Evolutionary conservation across 192 early-diverging fungal species (phyloP).

Genomic region (Funneliformis geosporum): DNA sequence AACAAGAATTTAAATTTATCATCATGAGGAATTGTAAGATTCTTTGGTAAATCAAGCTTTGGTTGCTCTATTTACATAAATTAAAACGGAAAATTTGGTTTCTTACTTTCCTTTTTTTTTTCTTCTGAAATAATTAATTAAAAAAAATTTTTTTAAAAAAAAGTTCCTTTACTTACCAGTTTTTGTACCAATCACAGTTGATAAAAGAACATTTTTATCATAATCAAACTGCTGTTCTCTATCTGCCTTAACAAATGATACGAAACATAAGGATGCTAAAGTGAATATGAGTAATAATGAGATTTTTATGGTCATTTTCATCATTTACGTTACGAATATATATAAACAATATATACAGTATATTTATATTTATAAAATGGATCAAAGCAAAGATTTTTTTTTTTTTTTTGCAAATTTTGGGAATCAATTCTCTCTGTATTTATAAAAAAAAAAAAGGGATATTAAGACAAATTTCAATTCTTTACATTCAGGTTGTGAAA

Average conservation of each 20-base stretch:
- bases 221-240: background rate
- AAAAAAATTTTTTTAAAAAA: background rate
- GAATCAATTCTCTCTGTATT: no score
- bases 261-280: background rate
- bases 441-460: no score
- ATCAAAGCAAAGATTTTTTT: no score
- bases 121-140: no score
- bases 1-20: background rate
- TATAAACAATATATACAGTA: no score
- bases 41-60: background rate
- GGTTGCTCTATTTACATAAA: constrained; percentile 2
- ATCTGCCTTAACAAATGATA: background rate
- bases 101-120: no score
- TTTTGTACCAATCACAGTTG: background rate
- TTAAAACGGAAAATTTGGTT: background rate
- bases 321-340: no score
- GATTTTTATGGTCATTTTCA: background rate
- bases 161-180: background rate
- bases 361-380: background rate
- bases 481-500: no score
- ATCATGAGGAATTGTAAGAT: background rate
- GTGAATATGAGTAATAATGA: background rate
- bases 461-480: no score
- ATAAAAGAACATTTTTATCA: no score
- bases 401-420: no score